These are phyloP conservation scores for Myochromella boudieri DNA, from an alignment of 768 basidiomycete genomes.

Conservation along the genomic window DNA sequence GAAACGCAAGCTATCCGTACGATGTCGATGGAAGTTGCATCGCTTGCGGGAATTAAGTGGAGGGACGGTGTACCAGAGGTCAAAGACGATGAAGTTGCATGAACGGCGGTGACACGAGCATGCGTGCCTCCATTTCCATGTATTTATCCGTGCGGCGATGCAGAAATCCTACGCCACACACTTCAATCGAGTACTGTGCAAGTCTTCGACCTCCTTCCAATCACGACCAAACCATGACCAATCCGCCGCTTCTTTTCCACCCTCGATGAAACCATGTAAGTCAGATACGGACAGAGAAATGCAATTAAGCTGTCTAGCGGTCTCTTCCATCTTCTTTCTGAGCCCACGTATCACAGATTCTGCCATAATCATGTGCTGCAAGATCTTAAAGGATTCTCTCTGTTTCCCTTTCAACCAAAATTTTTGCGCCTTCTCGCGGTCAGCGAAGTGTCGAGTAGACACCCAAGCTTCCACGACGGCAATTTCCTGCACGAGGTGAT, in stretches of 20 bases:
- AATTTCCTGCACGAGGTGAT: constrained; percentile 9
- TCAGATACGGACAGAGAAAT: constrained; percentile 10
- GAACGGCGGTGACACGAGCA: too few relatives aligned
- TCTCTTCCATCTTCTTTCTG: constrained; percentile 6
- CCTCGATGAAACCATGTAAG: constrained; percentile 14
- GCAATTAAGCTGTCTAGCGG: constrained; percentile 1
- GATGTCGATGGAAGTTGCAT: constrained; percentile 53
- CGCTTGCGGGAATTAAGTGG: constrained; percentile 51
- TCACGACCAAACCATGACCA: constrained; percentile 15
- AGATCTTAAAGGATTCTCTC: constrained; percentile 20
- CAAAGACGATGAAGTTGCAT: constrained; percentile 13
- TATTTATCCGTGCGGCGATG: neutral
- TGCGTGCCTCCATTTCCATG: too few relatives aligned
- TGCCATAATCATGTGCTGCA: constrained; percentile 19
- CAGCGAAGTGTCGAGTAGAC: constrained; percentile 10
- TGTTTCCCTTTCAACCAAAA: constrained; percentile 21
- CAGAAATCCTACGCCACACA: neutral
- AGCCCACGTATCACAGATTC: constrained; percentile 16
- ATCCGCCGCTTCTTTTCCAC: constrained; percentile 12
- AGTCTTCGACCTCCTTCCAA: constrained; percentile 16
- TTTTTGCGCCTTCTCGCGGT: constrained; percentile 23
- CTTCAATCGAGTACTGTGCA: constrained; percentile 5
- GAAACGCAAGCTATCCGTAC: constrained; percentile 53
- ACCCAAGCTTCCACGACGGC: constrained; percentile 13
- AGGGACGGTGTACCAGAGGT: constrained; percentile 51